Evolutionary conservation across 179 eudicot species (phyloP), one percentile per base, ranked within the genome.

Genomic region (Actinidia arguta): DNA sequence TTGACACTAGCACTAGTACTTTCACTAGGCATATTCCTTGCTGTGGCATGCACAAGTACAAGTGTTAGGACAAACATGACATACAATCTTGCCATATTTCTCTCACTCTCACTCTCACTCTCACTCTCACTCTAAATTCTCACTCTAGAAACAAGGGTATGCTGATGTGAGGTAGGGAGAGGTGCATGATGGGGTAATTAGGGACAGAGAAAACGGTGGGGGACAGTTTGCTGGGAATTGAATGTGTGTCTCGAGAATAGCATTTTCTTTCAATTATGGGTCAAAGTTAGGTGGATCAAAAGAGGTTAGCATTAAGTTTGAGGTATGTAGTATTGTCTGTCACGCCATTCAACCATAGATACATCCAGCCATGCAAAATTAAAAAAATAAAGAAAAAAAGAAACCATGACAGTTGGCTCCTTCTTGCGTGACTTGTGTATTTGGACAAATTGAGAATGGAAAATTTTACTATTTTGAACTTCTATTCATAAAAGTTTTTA

Each of bases 291-390:
- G 84, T 73, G 66, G 58, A 46, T 74, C 16, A 74, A 81, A 74
- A 36, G 58, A 74, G 73, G 44, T 3, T 4, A 8, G 70, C 70
- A 11, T 64, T 64, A 9, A 9, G 39, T n/a, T 80, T 55, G 46
- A 11, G 27, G 8, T 54, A 31, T 14, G 55, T 1, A 81, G 68
- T 81, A 59, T 73, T 73, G 59, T 81, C 39, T 81, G 83, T 73
- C 83, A 81, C 79, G 73, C 59, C n/a, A 50, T 73, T 50, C 78
- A 36, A 81, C n/a, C n/a, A n/a, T n/a, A n/a, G n/a, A n/a, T n/a
- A n/a, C n/a, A n/a, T n/a, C n/a, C n/a, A 73, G 78, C 48, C 64
- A 75, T 75, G 78, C 78, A 75, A 55, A 24, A 55, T 8, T 9
- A 5, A 25, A n/a, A n/a, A n/a, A n/a, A n/a, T n/a, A n/a, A n/a